Evolutionary conservation across 257 asterid genomes (phyloP).

Genomic region (Phtheirospermum japonicum): DNA sequence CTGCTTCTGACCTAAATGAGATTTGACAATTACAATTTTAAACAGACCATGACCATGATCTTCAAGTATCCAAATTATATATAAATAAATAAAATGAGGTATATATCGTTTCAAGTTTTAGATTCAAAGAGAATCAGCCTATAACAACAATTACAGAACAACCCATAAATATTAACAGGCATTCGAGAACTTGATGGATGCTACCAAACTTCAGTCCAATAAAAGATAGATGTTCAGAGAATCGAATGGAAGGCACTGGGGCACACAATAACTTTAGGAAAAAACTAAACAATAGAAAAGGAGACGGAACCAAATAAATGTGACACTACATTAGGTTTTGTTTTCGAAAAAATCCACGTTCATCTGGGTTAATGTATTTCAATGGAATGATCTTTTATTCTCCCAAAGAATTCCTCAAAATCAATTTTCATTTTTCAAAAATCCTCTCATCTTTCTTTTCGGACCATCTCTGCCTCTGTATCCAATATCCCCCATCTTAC

Average conservation of each 20-base stretch:
- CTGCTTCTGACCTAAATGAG: conserved; percentile 5
- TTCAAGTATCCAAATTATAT: not conserved
- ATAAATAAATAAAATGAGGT: conserved; percentile 4
- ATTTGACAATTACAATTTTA: not conserved
- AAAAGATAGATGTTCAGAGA: not conserved
- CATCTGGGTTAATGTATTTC: not conserved
- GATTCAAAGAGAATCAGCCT: conserved; percentile 8
- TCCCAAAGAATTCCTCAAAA: not conserved
- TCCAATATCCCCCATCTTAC: no score
- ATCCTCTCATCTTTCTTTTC: no score
- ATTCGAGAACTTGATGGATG: not conserved
- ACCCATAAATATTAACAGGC: not conserved
- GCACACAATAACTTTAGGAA: not conserved
- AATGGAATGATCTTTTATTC: not conserved
- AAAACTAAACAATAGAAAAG: conserved; percentile 6
- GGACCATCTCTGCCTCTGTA: no score
- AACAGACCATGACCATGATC: conserved; percentile 7
- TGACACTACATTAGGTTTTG: not conserved
- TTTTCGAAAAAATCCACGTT: not conserved
- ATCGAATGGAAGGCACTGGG: not conserved
- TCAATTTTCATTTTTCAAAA: not conserved
- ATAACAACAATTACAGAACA: not conserved
- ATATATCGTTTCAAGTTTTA: not conserved
- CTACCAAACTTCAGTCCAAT: not conserved
- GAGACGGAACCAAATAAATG: not conserved